Base-by-base conservation (phyloP, 2,329 filamentous ascomycete genomes). In the Coleophoma cylindrospora region DNA sequence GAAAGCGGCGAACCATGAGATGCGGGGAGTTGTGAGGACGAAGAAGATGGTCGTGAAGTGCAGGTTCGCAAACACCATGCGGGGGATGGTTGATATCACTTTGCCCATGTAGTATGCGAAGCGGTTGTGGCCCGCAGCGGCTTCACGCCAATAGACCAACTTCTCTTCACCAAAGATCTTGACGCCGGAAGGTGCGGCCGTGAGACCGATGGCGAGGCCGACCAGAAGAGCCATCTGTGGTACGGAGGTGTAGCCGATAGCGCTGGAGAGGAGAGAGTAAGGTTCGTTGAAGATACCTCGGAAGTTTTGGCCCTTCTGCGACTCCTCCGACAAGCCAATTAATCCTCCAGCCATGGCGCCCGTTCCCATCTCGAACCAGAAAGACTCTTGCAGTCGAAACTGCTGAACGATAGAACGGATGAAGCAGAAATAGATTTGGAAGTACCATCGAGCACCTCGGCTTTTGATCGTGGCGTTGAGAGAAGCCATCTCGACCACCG, bases 91-190 rank as follows among this genome's bases (percentile, higher is more conserved):
- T 0, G 73, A 73, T 0, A 80, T 2, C 2, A 76, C 69, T 61
- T 83, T 83, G 34, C 77, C 79, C 2, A 79, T 37, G 57, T 79
- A 83, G 61, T 83, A 82, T 0, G 79, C 75, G 19, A 72, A 64
- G 10, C 76, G 68, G 34, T 75, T 80, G 57, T 83, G 79, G 0
- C 80, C 79, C 0, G 77, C 73, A 40, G 77, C 75, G 3, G 77
- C 70, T 62, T 83, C 80, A 9, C 79, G 72, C 43, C 71, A 73
- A 55, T 78, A 77, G 36, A 81, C 67, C 6, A 77, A 62, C 60
- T 76, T 74, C 57, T 80, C 77, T 54, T 79, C 76, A 11, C 76
- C 79, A 59, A 82, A 82, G 14, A 76, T 70, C 56, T 73, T 74
- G 53, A 82, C 79, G 0, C 77, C 79, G 0, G 79, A 77, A 0